Conservation (phyloP, 2,329 filamentous ascomycete genomes). For the Cephalotrichum gorgonifer region DNA sequence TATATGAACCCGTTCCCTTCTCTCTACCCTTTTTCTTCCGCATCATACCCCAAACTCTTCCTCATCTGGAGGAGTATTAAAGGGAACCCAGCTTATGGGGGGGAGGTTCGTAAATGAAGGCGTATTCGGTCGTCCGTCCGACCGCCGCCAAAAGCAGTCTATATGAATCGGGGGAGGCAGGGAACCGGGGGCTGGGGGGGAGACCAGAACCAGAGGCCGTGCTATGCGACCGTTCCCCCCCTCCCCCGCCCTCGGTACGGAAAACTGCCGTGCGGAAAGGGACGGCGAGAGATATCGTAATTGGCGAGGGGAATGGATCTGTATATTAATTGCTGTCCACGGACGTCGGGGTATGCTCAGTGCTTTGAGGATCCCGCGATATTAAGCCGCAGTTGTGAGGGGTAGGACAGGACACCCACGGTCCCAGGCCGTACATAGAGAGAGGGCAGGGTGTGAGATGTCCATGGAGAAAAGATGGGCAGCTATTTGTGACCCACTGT, state of each 20-base stretch:
- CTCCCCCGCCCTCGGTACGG: not conserved
- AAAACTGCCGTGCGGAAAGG: not conserved
- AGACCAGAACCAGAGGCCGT: too few relatives aligned
- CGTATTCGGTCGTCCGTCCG: not conserved
- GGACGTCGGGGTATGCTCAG: not conserved
- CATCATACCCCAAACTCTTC: not conserved
- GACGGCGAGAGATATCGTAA: not conserved
- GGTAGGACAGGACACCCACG: too few relatives aligned
- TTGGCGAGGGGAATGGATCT: not conserved
- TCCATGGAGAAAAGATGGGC: too few relatives aligned
- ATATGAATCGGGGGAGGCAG: conserved; percentile 3
- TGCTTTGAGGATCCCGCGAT: too few relatives aligned
- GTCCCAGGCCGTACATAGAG: too few relatives aligned
- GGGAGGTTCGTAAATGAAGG: not conserved
- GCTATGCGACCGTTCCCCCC: not conserved
- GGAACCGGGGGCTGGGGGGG: too few relatives aligned
- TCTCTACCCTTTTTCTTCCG: not conserved
- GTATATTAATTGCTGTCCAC: conserved; percentile 1
- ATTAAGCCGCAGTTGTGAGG: too few relatives aligned
- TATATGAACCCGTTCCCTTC: not conserved
- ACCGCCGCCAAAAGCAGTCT: not conserved
- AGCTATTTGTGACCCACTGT: too few relatives aligned
- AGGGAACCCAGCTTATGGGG: not conserved
- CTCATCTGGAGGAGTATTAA: not conserved
- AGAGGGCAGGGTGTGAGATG: too few relatives aligned